Evolutionary conservation across 2,329 filamentous ascomycete species (phyloP).

Genomic region (Juglanconis oblonga): DNA sequence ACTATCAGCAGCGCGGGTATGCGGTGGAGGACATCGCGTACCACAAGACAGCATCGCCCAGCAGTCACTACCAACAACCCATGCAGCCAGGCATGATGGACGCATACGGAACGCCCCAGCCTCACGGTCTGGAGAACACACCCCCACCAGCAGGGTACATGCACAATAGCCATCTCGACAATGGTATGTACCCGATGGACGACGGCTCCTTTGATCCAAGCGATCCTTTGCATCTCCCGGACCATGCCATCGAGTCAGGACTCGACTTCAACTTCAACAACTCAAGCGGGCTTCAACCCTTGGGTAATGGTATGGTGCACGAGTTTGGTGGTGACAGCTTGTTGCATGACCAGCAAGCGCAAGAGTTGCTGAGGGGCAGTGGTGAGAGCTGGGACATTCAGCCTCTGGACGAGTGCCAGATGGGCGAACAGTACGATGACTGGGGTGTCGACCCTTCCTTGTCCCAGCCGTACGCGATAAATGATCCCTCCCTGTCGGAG

Average conservation of each 20-base stretch:
- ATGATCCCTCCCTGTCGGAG: slow-evolving; percentile 16
- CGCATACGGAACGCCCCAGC: slow-evolving; percentile 18
- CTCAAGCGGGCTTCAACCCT: neutral
- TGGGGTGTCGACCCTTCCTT: slow-evolving; percentile 16
- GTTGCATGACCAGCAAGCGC: slow-evolving; percentile 10
- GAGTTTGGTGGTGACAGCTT: neutral
- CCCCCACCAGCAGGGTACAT: slow-evolving; percentile 6
- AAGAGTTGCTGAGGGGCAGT: slow-evolving; percentile 1
- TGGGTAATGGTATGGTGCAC: neutral
- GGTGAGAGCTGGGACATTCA: slow-evolving; percentile 16
- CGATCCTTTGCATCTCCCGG: slow-evolving; percentile 14
- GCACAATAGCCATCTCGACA: slow-evolving; percentile 1
- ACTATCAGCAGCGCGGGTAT: slow-evolving; percentile 20
- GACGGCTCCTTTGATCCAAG: slow-evolving; percentile 6
- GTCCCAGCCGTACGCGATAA: slow-evolving; percentile 7
- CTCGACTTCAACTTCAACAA: slow-evolving; percentile 1
- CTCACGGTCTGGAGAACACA: slow-evolving; percentile 20
- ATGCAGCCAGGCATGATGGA: slow-evolving; percentile 18
- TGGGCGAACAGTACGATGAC: slow-evolving; percentile 11
- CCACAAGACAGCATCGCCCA: slow-evolving; percentile 33
- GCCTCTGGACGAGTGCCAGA: slow-evolving; percentile 9
- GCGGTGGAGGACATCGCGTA: slow-evolving; percentile 30
- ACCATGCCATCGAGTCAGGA: slow-evolving; percentile 7
- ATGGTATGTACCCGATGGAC: neutral
- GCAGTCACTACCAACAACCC: slow-evolving; percentile 21